Conservation (phyloP, 108 stramenopile genomes). For the Nitzschia sp. region DNA sequence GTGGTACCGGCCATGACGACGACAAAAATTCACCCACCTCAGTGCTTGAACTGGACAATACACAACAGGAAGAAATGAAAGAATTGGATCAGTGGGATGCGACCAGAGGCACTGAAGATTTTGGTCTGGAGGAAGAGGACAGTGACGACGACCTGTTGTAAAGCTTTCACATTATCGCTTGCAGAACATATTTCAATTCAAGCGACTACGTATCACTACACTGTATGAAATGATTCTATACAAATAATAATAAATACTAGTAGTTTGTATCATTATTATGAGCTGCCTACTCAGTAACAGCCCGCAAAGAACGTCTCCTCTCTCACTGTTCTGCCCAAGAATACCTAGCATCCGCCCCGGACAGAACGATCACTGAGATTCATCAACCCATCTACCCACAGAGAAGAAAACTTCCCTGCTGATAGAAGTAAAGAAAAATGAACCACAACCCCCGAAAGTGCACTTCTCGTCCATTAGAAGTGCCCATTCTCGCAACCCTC, state of each 20-base stretch:
- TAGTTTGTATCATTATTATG: not conserved
- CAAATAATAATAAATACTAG: too few relatives aligned
- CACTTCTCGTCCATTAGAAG: slow-evolving; percentile 4
- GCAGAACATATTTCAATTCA: too few relatives aligned
- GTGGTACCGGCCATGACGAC: not conserved
- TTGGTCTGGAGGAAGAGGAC: slow-evolving; percentile 31
- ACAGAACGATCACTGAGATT: slow-evolving; percentile 73
- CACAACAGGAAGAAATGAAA: slow-evolving; percentile 4
- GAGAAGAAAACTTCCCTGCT: not conserved
- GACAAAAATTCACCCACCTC: not conserved
- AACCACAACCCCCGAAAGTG: slow-evolving; percentile 63
- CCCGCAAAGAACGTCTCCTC: slow-evolving; percentile 55
- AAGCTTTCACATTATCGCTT: not conserved
- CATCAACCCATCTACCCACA: slow-evolving; percentile 55
- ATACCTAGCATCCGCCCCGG: not conserved
- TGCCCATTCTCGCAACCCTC: slow-evolving; percentile 25
- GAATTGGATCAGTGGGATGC: slow-evolving; percentile 22
- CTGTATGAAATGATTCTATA: too few relatives aligned
- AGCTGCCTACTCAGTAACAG: slow-evolving; percentile 40
- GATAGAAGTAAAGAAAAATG: slow-evolving; percentile 41
- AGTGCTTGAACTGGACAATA: not conserved
- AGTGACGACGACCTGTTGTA: slow-evolving; percentile 52
- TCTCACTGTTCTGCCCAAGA: slow-evolving; percentile 47
- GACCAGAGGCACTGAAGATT: slow-evolving; percentile 21
- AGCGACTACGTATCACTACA: too few relatives aligned